Percentiles rank a stretch among this genome's conserved stretches.
These are phyloP conservation scores for Herpetomonas samuelpessoai DNA, from an alignment of 208 protist genomes.

Conservation along the genomic window DNA sequence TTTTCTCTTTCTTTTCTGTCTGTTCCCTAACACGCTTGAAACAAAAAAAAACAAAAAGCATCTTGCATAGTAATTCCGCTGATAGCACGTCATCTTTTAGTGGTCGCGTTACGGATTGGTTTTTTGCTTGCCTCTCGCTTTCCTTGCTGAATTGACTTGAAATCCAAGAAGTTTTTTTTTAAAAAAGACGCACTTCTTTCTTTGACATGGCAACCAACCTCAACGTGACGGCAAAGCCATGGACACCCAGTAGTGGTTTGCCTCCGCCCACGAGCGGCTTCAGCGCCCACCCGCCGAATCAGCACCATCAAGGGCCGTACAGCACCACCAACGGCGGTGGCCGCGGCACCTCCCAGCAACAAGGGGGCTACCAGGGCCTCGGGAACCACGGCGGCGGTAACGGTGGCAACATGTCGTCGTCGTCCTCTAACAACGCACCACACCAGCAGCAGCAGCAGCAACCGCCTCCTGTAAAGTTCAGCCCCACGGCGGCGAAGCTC, in stretches of 20 bases:
- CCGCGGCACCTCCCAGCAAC: slow-evolving; percentile 5
- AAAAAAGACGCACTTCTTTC: neutral
- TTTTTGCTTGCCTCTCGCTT: no score
- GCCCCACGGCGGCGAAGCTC: slow-evolving; percentile 61
- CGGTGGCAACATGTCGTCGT: neutral
- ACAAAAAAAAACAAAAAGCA: no score
- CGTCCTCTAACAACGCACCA: neutral
- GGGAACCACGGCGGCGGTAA: slow-evolving; percentile 22
- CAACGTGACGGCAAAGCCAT: slow-evolving; percentile 56
- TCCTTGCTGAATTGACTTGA: no score
- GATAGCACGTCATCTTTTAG: no score
- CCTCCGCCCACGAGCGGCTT: neutral
- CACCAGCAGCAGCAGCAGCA: slow-evolving; percentile 6
- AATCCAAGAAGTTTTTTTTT: no score
- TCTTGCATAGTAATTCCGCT: no score
- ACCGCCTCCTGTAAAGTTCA: slow-evolving; percentile 13
- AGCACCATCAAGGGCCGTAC: slow-evolving; percentile 7
- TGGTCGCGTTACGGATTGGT: no score
- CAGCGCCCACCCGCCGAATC: slow-evolving; percentile 10
- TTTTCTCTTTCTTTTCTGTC: no score
- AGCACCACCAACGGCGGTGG: slow-evolving; percentile 2
- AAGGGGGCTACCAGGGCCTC: slow-evolving; percentile 13
- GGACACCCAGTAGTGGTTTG: slow-evolving; percentile 24
- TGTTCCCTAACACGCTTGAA: no score
- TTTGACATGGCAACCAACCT: slow-evolving; percentile 38